Evolutionary conservation across 305 asterid species (phyloP).

Genomic region (Fraxinus floribunda): DNA sequence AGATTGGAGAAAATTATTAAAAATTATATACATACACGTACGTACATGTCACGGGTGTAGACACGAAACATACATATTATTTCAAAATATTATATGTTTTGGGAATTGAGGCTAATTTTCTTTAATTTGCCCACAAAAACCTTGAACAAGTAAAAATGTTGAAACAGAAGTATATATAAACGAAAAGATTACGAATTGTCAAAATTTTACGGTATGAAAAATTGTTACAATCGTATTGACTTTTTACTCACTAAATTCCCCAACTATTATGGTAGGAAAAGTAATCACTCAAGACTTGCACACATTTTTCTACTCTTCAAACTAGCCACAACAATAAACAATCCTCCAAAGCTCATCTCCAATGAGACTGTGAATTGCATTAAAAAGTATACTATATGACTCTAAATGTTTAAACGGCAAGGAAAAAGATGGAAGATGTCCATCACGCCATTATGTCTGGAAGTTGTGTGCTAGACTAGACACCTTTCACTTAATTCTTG

Average conservation of each 20-base stretch:
- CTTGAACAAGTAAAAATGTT: background rate
- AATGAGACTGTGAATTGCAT: too few species aligned
- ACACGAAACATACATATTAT: too few species aligned
- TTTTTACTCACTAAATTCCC: background rate
- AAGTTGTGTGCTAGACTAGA: too few species aligned
- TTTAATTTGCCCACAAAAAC: background rate
- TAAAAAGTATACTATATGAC: too few species aligned
- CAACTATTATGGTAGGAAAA: too few species aligned
- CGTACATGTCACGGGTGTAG: background rate
- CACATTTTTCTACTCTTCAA: background rate
- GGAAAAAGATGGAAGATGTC: too few species aligned
- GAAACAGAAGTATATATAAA: background rate
- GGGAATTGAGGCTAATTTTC: background rate
- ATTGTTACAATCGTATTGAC: background rate
- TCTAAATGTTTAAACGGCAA: too few species aligned
- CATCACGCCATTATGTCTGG: too few species aligned
- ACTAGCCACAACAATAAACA: too few species aligned
- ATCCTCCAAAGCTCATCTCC: too few species aligned
- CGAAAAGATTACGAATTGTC: background rate
- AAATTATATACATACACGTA: background rate
- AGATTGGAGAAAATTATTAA: conserved; percentile 33
- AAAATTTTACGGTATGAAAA: background rate
- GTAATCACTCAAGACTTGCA: background rate
- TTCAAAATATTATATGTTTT: too few species aligned
- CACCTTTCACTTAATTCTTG: too few species aligned